Percentiles rank a stretch among this genome's conserved stretches.
Evolutionary conservation across 441 rosid genomes (phyloP).

Genomic region (Capsella rubella): DNA sequence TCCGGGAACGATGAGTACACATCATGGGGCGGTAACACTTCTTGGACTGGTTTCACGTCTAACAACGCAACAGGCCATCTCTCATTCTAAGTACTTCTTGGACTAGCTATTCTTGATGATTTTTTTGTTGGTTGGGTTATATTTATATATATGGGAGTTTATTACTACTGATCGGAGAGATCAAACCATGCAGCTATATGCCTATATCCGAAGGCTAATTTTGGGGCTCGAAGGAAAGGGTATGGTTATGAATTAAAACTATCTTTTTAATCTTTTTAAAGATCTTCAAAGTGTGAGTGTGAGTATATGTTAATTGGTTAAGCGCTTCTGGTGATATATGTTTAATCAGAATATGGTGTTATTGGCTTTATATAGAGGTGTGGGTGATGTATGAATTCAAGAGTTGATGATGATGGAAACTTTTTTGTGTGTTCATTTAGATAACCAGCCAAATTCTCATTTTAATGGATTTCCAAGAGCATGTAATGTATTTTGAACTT

Average conservation of each 20-base stretch:
- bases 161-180: slow-evolving; percentile 30
- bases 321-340: slow-evolving; percentile 18
- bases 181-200: slow-evolving; percentile 35
- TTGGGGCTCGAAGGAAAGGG: slow-evolving; percentile 35
- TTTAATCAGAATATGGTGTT: slow-evolving; percentile 30
- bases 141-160: slow-evolving; percentile 24
- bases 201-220: slow-evolving; percentile 32
- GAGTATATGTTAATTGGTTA: slow-evolving; percentile 17
- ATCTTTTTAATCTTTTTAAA: slow-evolving; percentile 10
- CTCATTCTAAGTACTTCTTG: slow-evolving; percentile 45
- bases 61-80: slow-evolving; percentile 54
- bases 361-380: slow-evolving; percentile 39
- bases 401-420: slow-evolving; percentile 13
- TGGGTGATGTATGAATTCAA: slow-evolving; percentile 32
- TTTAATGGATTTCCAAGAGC: not conserved
- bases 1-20: slow-evolving; percentile 50
- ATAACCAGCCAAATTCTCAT: slow-evolving; percentile 14
- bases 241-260: slow-evolving; percentile 23
- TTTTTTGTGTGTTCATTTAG: slow-evolving; percentile 28
- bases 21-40: slow-evolving; percentile 51
- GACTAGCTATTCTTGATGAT: slow-evolving; percentile 33
- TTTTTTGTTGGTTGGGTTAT: slow-evolving; percentile 48
- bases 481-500: not conserved
- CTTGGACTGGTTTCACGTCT: slow-evolving; percentile 58
- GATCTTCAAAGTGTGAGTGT: slow-evolving; percentile 32